Percentiles rank a stretch among this genome's conserved stretches.
These are phyloP conservation scores for Entomortierella chlamydospora DNA, from an alignment of 192 early-diverging fungal species.

Conservation along the genomic window DNA sequence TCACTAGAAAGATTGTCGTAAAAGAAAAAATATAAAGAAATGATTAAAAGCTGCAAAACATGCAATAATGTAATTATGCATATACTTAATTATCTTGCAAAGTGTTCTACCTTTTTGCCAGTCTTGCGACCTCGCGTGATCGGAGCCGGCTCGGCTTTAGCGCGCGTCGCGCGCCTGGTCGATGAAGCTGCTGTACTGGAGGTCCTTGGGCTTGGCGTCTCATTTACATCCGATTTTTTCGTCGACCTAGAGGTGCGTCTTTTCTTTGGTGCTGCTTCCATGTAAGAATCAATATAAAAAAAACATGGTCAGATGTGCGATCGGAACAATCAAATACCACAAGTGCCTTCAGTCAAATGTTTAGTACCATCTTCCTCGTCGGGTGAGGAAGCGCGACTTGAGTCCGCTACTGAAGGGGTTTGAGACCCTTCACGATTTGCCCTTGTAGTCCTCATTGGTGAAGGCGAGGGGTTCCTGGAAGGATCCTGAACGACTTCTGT, in stretches of 20 bases:
- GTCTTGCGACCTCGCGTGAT: slow-evolving; percentile 43
- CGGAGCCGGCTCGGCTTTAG: slow-evolving; percentile 33
- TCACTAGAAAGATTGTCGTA: too few relatives aligned
- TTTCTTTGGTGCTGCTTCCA: slow-evolving; percentile 34
- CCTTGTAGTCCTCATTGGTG: slow-evolving; percentile 50
- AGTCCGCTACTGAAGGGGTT: slow-evolving; percentile 56
- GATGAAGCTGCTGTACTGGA: slow-evolving; percentile 15
- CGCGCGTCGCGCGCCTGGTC: slow-evolving; percentile 26
- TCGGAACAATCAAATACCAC: too few relatives aligned
- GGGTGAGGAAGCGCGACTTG: slow-evolving; percentile 60
- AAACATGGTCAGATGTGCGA: too few relatives aligned
- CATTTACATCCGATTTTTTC: slow-evolving; percentile 52
- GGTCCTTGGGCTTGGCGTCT: slow-evolving; percentile 48
- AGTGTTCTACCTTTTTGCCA: slow-evolving; percentile 51
- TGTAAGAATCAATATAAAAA: not conserved
- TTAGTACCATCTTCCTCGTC: slow-evolving; percentile 62
- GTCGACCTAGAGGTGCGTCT: slow-evolving; percentile 30
- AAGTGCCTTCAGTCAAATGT: too few relatives aligned
- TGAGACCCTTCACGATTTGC: slow-evolving; percentile 59
- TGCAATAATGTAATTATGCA: too few relatives aligned
- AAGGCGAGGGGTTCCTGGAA: slow-evolving; percentile 37
- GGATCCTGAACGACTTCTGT: slow-evolving; percentile 57
- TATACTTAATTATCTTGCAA: too few relatives aligned
- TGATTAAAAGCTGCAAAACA: too few relatives aligned
- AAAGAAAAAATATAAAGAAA: too few relatives aligned